Evolutionary conservation across 352 stramenopile species (phyloP).

Genomic region (Poterioochromonas sp.): DNA sequence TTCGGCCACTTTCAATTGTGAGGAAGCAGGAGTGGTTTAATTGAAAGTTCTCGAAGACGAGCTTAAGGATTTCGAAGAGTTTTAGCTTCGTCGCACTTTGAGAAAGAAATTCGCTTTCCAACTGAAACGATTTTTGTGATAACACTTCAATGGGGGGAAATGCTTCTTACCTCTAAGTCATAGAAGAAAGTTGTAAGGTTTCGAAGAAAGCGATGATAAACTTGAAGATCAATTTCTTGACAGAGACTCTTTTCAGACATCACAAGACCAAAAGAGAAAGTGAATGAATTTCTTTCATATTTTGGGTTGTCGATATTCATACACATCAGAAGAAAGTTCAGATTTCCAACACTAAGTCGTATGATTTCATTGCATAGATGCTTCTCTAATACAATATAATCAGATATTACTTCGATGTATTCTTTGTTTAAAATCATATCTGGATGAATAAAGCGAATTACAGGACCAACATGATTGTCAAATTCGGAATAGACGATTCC

Average conservation of each 20-base stretch:
- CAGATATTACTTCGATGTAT: neutral
- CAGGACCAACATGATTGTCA: conserved; percentile 12
- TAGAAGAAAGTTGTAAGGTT: neutral
- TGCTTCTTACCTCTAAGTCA: conserved; percentile 25
- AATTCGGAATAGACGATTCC: neutral
- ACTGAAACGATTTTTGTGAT: no score
- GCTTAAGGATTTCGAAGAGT: no score
- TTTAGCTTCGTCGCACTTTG: no score
- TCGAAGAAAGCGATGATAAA: neutral
- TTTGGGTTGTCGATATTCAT: conserved; percentile 12
- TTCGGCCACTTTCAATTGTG: no score
- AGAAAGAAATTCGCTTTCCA: no score
- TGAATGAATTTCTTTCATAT: conserved; percentile 22
- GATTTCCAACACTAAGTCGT: neutral
- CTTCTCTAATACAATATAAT: neutral
- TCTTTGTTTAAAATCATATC: neutral
- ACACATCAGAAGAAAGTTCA: neutral
- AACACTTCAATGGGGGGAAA: no score
- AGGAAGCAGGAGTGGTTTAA: no score
- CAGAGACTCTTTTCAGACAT: neutral
- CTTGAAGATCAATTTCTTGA: neutral
- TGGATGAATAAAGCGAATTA: neutral
- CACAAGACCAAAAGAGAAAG: conserved; percentile 22
- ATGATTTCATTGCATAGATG: neutral
- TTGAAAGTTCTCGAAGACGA: no score